phyloP scores from a whole-genome alignment of 345 rosid genomes.

The Cochlearia excelsa region DNA sequence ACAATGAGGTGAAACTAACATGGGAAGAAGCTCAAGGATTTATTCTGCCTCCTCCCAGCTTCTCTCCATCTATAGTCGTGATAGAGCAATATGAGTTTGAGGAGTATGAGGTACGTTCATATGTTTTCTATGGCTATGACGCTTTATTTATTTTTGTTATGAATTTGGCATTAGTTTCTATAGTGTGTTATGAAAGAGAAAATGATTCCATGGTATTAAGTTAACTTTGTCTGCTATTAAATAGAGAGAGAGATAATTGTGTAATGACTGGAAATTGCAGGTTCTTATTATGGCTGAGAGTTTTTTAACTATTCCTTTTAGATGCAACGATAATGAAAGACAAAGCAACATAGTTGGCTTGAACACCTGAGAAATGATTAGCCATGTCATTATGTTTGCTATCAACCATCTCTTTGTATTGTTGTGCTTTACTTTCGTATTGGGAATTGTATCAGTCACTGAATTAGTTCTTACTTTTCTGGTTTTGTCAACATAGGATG shows the following conservation, averaged over 20 bases:
- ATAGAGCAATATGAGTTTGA: constrained; percentile 91
- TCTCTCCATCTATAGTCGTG: constrained; percentile 55
- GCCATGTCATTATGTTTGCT: not conserved
- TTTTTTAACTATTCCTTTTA: not conserved
- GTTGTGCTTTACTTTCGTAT: too few species aligned
- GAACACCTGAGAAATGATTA: constrained; percentile 9
- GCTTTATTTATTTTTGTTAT: constrained; percentile 8
- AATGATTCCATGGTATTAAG: not conserved
- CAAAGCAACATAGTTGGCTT: not conserved
- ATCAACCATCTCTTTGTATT: too few species aligned
- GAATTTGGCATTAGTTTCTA: not conserved
- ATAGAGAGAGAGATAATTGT: not conserved
- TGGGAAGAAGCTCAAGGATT: constrained; percentile 96
- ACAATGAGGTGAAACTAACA: constrained; percentile 70
- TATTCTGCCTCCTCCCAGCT: constrained; percentile 77
- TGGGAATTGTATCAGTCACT: constrained; percentile 14
- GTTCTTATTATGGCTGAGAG: not conserved
- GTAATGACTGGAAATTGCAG: not conserved
- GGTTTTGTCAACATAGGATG: constrained; percentile 57
- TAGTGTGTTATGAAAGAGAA: constrained; percentile 10
- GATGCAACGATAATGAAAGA: not conserved
- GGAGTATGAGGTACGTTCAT: constrained; percentile 78
- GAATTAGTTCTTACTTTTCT: constrained; percentile 11
- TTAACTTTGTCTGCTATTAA: constrained; percentile 7
- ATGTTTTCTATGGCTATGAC: constrained; percentile 9